Conservation (phyloP, 169 alveolate species). For the Plasmodium gallinaceum region DNA sequence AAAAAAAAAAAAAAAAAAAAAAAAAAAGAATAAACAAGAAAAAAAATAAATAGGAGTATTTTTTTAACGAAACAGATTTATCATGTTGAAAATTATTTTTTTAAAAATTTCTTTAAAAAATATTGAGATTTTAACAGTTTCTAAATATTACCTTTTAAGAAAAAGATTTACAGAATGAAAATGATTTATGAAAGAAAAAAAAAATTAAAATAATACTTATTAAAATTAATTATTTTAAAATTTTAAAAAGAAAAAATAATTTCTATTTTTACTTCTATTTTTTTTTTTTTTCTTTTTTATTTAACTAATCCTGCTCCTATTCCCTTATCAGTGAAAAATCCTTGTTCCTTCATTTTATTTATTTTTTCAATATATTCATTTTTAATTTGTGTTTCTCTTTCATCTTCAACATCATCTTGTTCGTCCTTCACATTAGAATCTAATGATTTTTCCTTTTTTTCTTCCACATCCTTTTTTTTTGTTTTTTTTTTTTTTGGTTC, state of each 20-base stretch:
- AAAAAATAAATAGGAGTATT: too few relatives aligned
- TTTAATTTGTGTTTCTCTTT: conserved; percentile 51
- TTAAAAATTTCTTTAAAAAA: background rate
- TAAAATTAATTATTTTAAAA: background rate
- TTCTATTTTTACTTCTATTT: background rate
- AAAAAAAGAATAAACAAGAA: too few relatives aligned
- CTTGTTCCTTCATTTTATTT: conserved; percentile 70
- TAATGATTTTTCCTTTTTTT: background rate
- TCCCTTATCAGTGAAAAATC: conserved; percentile 70
- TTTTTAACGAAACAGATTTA: too few relatives aligned
- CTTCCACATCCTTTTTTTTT: conserved; percentile 19
- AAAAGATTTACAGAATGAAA: too few relatives aligned
- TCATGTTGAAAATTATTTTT: background rate
- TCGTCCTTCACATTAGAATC: background rate
- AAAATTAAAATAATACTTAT: background rate
- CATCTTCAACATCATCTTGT: conserved; percentile 22
- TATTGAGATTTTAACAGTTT: background rate
- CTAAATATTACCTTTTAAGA: background rate
- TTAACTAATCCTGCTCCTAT: conserved; percentile 71
- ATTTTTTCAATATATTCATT: conserved; percentile 66
- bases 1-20: too few relatives aligned
- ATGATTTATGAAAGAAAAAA: background rate
- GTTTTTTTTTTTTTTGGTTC: conserved; percentile 38
- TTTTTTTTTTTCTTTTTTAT: background rate
- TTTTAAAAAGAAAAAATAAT: background rate